Base-by-base conservation (phyloP, 2,329 filamentous ascomycete genomes). In the Raffaelea albimanens region DNA sequence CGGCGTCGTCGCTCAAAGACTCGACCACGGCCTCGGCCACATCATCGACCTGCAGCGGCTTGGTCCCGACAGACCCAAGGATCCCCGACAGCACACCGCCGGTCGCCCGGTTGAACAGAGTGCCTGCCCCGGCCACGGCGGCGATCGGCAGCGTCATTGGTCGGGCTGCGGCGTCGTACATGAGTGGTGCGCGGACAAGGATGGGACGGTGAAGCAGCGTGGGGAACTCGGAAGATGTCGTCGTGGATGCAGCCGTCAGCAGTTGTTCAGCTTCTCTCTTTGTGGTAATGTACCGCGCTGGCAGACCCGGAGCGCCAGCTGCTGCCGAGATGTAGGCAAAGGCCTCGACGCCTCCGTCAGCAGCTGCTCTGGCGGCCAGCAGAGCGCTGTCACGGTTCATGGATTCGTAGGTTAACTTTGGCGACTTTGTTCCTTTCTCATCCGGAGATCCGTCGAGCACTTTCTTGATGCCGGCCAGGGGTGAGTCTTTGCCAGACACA, bases 381-480 rank as follows among this genome's bases (percentile, higher is more conserved):
- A 97, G 80, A 43, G 91, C 91, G 68, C 72, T 80, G 67, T 97
- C 91, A 49, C 93, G 79, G 68, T 98, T 98, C 88, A 98, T 96
- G 51, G 89, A 75, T 70, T 97, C 93, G 69, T 98, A 98, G 18
- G 91, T 96, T 58, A 95, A 73, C 66, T 93, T 52, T 14, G 5
- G 31, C 40, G 16, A 25, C n/a, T 25, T 16, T 25, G 42, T 2
- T 10, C 34, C 2, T 5, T 22, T 1, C 2, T 23, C 21, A 19
- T 29, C 20, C 2, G 44, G 18, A 5, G 21, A 21, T 52, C 45
- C 45, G 7, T 82, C 80, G 63, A 97, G 95, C 22, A 88, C 87
- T 57, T 84, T 82, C 52, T 79, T 78, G 14, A 98, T 70, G 1
- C 88, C 91, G 7, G 80, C 67, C 45, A 95, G 67, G n/a, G 88